Conservation (phyloP, 1,139 yeast genomes). For the Tardiomyces digboiensis region DNA sequence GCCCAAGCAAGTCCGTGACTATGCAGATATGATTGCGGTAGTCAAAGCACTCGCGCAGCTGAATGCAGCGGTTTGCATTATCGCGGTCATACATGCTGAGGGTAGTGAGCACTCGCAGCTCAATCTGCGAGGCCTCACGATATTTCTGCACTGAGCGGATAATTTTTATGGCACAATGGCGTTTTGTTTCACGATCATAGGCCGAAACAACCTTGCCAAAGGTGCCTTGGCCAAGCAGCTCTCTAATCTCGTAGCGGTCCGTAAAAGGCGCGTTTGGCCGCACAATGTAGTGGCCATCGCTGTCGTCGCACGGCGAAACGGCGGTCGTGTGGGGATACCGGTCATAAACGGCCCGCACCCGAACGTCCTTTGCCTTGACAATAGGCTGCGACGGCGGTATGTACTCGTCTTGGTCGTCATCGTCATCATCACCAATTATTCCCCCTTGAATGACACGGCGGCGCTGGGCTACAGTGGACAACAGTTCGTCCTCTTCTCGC, state of each 20-base stretch:
- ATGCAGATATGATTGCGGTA: conserved; percentile 90
- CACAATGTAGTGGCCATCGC: conserved; percentile 32
- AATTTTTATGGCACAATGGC: conserved; percentile 82
- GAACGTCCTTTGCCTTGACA: conserved; percentile 22
- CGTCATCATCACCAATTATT: background rate
- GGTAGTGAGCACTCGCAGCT: conserved; percentile 66
- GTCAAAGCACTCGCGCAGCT: conserved; percentile 83
- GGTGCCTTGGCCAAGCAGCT: conserved; percentile 84
- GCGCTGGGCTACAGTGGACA: background rate
- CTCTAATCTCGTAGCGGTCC: conserved; percentile 33
- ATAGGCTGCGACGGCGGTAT: conserved; percentile 17
- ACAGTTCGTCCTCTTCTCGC: conserved; percentile 1
- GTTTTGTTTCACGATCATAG: conserved; percentile 38
- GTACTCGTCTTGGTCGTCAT: conserved; percentile 3
- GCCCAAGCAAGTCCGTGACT: conserved; percentile 80
- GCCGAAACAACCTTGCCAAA: conserved; percentile 83
- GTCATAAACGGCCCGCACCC: conserved; percentile 21
- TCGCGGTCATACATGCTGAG: conserved; percentile 60
- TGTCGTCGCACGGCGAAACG: conserved; percentile 21
- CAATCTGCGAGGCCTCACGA: conserved; percentile 35
- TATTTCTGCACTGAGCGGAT: conserved; percentile 44
- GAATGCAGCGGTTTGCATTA: conserved; percentile 51
- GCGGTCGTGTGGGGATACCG: conserved; percentile 4
- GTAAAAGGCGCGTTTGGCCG: conserved; percentile 26
- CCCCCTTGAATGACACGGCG: conserved; percentile 1